Percentiles rank a stretch among this genome's conserved stretches.
Evolutionary conservation across 108 stramenopile species (phyloP).

Genomic region (Nannochloropsis salina): DNA sequence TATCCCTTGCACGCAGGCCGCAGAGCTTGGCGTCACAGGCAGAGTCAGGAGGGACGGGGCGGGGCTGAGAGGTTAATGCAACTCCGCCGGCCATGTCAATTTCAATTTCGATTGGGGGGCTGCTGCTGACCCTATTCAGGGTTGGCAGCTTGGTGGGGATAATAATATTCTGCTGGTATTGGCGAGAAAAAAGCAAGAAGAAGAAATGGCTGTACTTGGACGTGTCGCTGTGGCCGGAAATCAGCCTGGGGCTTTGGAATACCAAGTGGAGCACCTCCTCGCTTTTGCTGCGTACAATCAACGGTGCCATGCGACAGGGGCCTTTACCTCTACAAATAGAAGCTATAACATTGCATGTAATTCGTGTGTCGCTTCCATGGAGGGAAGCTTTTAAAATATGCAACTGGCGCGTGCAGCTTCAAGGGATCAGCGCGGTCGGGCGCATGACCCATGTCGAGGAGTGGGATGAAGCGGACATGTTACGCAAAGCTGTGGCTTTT

Average conservation of each 20-base stretch:
- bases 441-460: constrained; percentile 12
- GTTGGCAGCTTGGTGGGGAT: background rate
- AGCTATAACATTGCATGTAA: background rate
- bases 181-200: background rate
- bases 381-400: background rate
- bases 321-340: background rate
- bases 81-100: background rate
- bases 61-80: too few relatives aligned
- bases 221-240: background rate
- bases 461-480: background rate
- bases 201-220: background rate
- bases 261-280: background rate
- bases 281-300: background rate
- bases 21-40: too few relatives aligned
- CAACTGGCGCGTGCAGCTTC: background rate
- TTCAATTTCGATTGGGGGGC: background rate
- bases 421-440: background rate
- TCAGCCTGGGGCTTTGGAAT: background rate
- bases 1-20: too few relatives aligned
- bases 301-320: background rate
- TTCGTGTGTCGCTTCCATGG: background rate
- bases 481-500: background rate
- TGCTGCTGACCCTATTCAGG: background rate
- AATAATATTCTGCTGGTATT: background rate
- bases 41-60: too few relatives aligned